Evolutionary conservation across 768 basidiomycete genomes (phyloP).

Genomic region (Hygrocybe punicea): DNA sequence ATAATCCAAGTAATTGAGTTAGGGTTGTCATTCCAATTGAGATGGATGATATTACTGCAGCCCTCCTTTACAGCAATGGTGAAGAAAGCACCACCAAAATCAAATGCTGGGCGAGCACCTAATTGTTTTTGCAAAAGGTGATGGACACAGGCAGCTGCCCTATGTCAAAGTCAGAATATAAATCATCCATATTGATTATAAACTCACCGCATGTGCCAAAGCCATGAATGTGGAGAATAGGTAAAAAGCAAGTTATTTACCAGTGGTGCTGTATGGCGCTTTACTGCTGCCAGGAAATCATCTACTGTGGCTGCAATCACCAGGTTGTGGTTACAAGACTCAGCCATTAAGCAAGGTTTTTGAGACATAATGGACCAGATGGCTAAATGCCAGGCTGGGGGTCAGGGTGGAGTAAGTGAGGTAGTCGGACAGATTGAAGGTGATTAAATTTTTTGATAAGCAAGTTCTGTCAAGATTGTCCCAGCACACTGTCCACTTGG

Average conservation of each 20-base stretch:
- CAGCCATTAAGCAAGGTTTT: background rate
- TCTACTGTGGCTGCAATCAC: background rate
- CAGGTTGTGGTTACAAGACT: background rate
- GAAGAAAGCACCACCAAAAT: conserved; percentile 24
- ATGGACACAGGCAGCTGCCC: conserved; percentile 1
- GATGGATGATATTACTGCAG: conserved; percentile 22
- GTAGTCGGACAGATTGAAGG: background rate
- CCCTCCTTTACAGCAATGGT: conserved; percentile 28
- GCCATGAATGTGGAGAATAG: background rate
- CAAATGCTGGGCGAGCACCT: conserved; percentile 8
- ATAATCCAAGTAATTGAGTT: conserved; percentile 19
- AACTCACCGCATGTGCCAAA: background rate
- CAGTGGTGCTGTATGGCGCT: background rate
- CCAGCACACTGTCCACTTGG: background rate
- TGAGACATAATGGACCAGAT: background rate
- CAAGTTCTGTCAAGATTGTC: background rate
- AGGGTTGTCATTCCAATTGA: conserved; percentile 22
- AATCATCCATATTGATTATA: background rate
- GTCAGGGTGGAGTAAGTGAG: background rate
- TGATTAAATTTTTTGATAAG: background rate
- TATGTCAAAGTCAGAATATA: background rate
- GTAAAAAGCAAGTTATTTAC: background rate
- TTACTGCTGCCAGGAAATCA: background rate
- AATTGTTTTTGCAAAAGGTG: background rate
- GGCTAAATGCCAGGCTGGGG: background rate